phyloP scores from a whole-genome alignment of 176 grass and related monocot species.

The Rhipidocladum racemiflorum region DNA sequence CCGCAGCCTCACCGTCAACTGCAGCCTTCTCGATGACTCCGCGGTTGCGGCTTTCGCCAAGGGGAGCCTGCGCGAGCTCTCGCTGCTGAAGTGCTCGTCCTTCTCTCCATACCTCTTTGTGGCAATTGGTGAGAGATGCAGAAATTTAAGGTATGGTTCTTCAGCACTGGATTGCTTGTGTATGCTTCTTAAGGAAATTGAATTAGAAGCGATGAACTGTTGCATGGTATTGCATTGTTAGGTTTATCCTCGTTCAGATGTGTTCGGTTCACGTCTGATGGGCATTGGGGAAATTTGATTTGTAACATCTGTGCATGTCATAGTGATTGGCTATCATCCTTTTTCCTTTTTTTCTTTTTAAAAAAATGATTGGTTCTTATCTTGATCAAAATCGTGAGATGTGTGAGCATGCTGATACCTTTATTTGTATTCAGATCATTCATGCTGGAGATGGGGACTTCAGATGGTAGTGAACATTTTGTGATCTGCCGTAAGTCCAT shows the following conservation, averaged over 20 bases:
- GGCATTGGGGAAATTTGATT: background rate
- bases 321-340: background rate
- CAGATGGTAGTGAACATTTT: constrained; percentile 23
- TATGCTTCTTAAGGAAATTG: background rate
- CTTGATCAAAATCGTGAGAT: background rate
- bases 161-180: background rate
- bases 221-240: background rate
- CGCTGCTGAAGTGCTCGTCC: constrained; percentile 60
- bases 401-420: background rate
- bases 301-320: background rate
- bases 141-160: constrained; percentile 58
- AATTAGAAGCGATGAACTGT: background rate
- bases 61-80: constrained; percentile 60
- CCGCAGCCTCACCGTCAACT: constrained; percentile 58
- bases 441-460: constrained; percentile 33
- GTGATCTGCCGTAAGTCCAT: constrained; percentile 46
- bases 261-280: background rate
- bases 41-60: constrained; percentile 55
- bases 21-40: constrained; percentile 65
- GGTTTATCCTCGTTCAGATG: constrained; percentile 1
- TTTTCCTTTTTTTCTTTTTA: background rate
- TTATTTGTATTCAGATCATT: constrained; percentile 39
- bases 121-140: constrained; percentile 53
- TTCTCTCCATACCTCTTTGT: constrained; percentile 61
- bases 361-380: background rate